Conservation (phyloP, 257 asterid species). For the Lithospermum erythrorhizon region DNA sequence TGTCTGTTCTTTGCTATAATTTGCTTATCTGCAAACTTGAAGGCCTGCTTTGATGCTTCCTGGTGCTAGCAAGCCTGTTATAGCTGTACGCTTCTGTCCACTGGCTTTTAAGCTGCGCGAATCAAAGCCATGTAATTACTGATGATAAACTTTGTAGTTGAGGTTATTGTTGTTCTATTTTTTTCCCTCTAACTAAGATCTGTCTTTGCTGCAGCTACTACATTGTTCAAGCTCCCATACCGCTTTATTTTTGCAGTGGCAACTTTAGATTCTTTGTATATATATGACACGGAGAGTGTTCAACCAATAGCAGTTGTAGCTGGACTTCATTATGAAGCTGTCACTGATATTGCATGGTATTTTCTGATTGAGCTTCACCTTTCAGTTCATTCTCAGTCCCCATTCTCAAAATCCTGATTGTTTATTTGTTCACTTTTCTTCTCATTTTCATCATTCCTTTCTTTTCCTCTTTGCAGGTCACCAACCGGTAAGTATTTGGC, state of each 20-base stretch:
- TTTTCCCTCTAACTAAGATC: slow-evolving; percentile 15
- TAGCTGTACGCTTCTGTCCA: slow-evolving; percentile 97
- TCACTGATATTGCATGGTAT: slow-evolving; percentile 97
- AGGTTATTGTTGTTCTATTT: not conserved
- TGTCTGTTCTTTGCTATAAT: not conserved
- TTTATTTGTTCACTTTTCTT: not conserved
- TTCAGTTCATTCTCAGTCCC: not conserved
- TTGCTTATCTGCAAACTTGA: slow-evolving; percentile 8
- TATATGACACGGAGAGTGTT: slow-evolving; percentile 82
- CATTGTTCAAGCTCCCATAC: slow-evolving; percentile 73
- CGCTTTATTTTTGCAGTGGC: slow-evolving; percentile 93
- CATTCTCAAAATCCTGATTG: not conserved
- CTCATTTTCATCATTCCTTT: not conserved
- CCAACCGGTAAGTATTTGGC: slow-evolving; percentile 61
- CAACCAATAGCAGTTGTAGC: slow-evolving; percentile 79
- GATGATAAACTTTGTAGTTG: slow-evolving; percentile 5
- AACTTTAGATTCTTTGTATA: slow-evolving; percentile 75
- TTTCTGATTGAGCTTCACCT: not conserved
- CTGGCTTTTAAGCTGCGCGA: slow-evolving; percentile 47
- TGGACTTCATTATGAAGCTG: slow-evolving; percentile 91
- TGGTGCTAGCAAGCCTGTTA: slow-evolving; percentile 90
- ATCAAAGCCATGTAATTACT: slow-evolving; percentile 45
- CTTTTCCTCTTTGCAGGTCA: slow-evolving; percentile 43
- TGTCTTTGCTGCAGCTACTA: slow-evolving; percentile 32
- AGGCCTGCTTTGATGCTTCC: slow-evolving; percentile 99